phyloP scores from a whole-genome alignment of 495 filamentous ascomycete species.

The Gamarada debralockiae region DNA sequence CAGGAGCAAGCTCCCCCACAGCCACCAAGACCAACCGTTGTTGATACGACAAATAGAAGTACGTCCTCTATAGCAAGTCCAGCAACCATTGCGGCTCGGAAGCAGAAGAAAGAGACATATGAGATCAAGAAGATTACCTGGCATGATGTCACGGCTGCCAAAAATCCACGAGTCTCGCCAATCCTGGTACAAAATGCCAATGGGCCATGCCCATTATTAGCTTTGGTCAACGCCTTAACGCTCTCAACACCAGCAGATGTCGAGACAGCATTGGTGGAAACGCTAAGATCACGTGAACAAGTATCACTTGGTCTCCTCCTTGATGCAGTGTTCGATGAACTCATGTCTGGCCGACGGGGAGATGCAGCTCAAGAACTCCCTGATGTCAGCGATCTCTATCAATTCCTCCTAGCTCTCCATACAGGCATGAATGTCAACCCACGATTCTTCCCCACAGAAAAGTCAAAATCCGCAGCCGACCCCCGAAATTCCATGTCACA shows the following conservation, averaged over 20 bases:
- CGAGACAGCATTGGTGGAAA: conserved; percentile 70
- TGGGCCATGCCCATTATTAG: conserved; percentile 89
- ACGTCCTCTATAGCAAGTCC: conserved; percentile 33
- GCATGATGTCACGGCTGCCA: conserved; percentile 41
- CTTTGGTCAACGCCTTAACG: conserved; percentile 87
- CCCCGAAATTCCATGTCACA: conserved; percentile 39
- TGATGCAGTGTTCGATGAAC: conserved; percentile 85
- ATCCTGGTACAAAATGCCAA: conserved; percentile 90
- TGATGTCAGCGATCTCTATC: conserved; percentile 82
- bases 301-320: conserved; percentile 81
- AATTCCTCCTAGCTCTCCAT: conserved; percentile 83
- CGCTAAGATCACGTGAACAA: conserved; percentile 75
- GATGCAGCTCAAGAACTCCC: conserved; percentile 53
- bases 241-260: conserved; percentile 65
- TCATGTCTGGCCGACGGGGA: conserved; percentile 65
- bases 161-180: conserved; percentile 55
- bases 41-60: conserved; percentile 24
- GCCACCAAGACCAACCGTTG: conserved; percentile 40
- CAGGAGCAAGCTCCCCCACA: conserved; percentile 28
- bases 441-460: conserved; percentile 55
- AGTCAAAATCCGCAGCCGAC: conserved; percentile 37
- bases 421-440: conserved; percentile 99
- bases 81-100: conserved; percentile 5
- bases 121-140: conserved; percentile 68
- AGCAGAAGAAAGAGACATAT: conserved; percentile 55